A percentile compares a stretch with the other conserved stretches of the same genome.
phyloP scores from a whole-genome alignment of 2,329 filamentous ascomycete genomes.

The Sclerotinia minor region DNA sequence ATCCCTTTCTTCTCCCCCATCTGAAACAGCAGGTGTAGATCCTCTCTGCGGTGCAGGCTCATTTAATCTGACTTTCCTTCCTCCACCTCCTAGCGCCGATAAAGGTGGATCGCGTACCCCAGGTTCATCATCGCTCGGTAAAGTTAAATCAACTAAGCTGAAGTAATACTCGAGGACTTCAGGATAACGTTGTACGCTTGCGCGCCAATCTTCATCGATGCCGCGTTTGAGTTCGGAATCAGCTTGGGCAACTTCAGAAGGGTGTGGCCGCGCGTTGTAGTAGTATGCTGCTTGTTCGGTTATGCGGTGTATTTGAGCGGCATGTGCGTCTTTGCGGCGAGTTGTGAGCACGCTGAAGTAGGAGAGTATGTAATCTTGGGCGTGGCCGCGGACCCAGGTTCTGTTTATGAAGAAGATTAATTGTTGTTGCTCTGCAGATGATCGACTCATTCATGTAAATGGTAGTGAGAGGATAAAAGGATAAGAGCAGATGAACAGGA shows the following conservation, averaged over 20 bases:
- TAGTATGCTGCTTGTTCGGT: slow-evolving; percentile 57
- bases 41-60: slow-evolving; percentile 31
- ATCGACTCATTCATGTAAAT: neutral
- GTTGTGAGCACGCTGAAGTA: slow-evolving; percentile 64
- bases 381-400: slow-evolving; percentile 63
- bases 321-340: slow-evolving; percentile 59
- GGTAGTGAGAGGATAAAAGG: neutral
- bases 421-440: neutral
- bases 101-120: slow-evolving; percentile 61
- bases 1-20: slow-evolving; percentile 24
- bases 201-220: slow-evolving; percentile 77
- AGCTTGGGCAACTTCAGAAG: slow-evolving; percentile 62
- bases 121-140: slow-evolving; percentile 63
- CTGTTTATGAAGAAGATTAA: slow-evolving; percentile 44
- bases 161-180: slow-evolving; percentile 83
- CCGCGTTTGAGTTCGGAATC: slow-evolving; percentile 68
- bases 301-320: slow-evolving; percentile 56
- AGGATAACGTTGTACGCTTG: slow-evolving; percentile 73
- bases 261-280: slow-evolving; percentile 59
- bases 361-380: slow-evolving; percentile 67
- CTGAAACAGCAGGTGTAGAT: slow-evolving; percentile 28
- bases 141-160: slow-evolving; percentile 63
- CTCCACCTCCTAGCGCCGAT: slow-evolving; percentile 43
- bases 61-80: slow-evolving; percentile 36
- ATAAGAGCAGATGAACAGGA: neutral